A percentile compares a stretch with the other conserved stretches of the same genome.
Evolutionary conservation across 345 rosid species (phyloP).

Genomic region (Eucalyptus pauciflora): DNA sequence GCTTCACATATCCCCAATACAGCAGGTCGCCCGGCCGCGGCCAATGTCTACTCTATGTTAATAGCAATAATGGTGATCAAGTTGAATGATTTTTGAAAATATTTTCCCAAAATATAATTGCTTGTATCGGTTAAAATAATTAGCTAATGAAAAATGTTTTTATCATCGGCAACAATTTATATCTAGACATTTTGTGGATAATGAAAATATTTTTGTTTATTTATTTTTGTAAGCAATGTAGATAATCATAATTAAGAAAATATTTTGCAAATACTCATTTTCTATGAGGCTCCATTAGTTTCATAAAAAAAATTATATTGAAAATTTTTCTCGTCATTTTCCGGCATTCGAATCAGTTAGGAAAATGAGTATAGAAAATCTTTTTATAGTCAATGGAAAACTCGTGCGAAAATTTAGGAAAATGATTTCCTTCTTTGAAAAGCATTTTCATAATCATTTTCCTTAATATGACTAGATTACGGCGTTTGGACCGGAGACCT

Average conservation of each 20-base stretch:
- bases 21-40: background rate
- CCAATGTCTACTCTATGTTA: background rate
- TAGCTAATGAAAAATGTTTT: too few species aligned
- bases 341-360: rapidly evolving
- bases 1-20: background rate
- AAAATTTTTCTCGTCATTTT: rapidly evolving
- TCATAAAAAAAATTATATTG: background rate
- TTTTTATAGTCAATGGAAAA: background rate
- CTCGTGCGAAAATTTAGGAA: too few species aligned
- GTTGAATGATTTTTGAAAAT: too few species aligned
- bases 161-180: too few species aligned
- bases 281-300: background rate
- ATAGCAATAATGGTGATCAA: background rate
- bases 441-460: background rate
- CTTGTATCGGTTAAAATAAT: background rate
- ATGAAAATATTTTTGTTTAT: too few species aligned
- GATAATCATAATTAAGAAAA: background rate
- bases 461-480: background rate
- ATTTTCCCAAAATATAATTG: too few species aligned
- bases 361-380: background rate
- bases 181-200: background rate
- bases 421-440: background rate
- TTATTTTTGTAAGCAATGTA: background rate
- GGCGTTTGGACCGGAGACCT: background rate
- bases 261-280: too few species aligned